Conservation (phyloP, 768 basidiomycete genomes). For the Cyclocybe cylindracea region DNA sequence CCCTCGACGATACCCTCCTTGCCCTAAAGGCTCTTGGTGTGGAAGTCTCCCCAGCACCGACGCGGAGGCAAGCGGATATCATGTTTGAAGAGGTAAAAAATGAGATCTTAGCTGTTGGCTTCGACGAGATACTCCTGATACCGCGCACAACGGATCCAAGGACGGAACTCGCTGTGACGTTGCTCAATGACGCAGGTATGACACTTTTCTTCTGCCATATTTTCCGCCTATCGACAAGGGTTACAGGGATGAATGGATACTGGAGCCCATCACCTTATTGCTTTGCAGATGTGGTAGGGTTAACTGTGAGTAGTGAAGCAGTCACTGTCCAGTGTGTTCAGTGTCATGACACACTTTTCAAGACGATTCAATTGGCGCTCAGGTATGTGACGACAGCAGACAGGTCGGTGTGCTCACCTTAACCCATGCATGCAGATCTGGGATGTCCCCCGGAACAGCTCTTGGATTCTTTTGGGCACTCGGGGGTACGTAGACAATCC, state of each 20-base stretch:
- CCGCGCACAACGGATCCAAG: conserved; percentile 61
- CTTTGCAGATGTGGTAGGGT: conserved; percentile 63
- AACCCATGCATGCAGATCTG: conserved; percentile 42
- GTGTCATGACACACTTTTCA: neutral
- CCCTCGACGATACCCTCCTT: conserved; percentile 56
- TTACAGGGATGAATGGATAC: conserved; percentile 64
- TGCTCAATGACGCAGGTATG: conserved; percentile 71
- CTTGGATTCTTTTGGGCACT: conserved; percentile 75
- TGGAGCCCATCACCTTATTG: conserved; percentile 61
- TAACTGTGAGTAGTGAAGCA: conserved; percentile 48
- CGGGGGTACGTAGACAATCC: conserved; percentile 41
- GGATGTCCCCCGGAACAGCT: conserved; percentile 69
- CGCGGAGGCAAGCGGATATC: conserved; percentile 53
- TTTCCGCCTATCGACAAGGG: neutral
- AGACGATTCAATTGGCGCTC: conserved; percentile 68
- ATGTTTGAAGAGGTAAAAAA: conserved; percentile 74
- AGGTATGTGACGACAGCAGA: conserved; percentile 36
- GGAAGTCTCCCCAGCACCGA: conserved; percentile 55
- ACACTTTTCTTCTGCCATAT: neutral
- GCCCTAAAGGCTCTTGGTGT: conserved; percentile 66
- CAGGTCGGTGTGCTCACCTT: neutral
- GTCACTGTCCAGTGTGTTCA: neutral
- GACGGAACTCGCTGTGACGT: conserved; percentile 61
- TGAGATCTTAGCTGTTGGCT: conserved; percentile 68
- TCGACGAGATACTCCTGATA: conserved; percentile 64